phyloP scores from a whole-genome alignment of 2,329 filamentous ascomycete species.

The Diaporthe amygdali region DNA sequence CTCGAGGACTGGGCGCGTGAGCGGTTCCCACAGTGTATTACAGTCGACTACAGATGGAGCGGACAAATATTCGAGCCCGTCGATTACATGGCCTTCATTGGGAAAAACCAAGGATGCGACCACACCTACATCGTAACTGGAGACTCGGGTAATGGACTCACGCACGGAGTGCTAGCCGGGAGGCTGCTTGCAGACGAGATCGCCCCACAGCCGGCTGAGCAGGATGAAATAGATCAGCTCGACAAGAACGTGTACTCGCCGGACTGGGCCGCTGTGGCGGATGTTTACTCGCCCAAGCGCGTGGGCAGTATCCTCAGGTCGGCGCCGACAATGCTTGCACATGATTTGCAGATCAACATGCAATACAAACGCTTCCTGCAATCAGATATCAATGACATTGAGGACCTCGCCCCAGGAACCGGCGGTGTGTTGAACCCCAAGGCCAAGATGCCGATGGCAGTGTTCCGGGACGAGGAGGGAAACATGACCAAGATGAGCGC shows the following conservation, averaged over 20 bases:
- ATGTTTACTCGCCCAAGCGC: slow-evolving; percentile 56
- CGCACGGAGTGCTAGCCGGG: slow-evolving; percentile 59
- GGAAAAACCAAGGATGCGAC: slow-evolving; percentile 56
- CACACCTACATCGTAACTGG: slow-evolving; percentile 60
- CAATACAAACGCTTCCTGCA: slow-evolving; percentile 61
- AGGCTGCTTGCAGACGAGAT: slow-evolving; percentile 60
- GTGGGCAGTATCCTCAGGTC: slow-evolving; percentile 49
- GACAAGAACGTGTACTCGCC: neutral
- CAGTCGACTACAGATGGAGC: slow-evolving; percentile 61
- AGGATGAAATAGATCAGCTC: no score
- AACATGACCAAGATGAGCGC: slow-evolving; percentile 56
- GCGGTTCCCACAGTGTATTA: slow-evolving; percentile 54
- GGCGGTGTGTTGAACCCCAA: slow-evolving; percentile 59
- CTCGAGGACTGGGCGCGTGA: slow-evolving; percentile 58
- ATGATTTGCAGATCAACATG: slow-evolving; percentile 59
- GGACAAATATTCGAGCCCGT: slow-evolving; percentile 62
- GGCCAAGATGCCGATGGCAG: slow-evolving; percentile 52
- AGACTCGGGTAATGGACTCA: slow-evolving; percentile 63
- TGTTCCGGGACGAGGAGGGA: slow-evolving; percentile 61
- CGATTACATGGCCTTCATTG: slow-evolving; percentile 61
- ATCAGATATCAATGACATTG: slow-evolving; percentile 60
- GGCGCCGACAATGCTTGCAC: slow-evolving; percentile 48
- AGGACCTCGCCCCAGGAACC: slow-evolving; percentile 53
- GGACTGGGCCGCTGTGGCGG: slow-evolving; percentile 49
- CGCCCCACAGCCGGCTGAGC: slow-evolving; percentile 33